Base-by-base conservation (phyloP, 148 eudicot species). In the Pharnaceum exiguum region DNA sequence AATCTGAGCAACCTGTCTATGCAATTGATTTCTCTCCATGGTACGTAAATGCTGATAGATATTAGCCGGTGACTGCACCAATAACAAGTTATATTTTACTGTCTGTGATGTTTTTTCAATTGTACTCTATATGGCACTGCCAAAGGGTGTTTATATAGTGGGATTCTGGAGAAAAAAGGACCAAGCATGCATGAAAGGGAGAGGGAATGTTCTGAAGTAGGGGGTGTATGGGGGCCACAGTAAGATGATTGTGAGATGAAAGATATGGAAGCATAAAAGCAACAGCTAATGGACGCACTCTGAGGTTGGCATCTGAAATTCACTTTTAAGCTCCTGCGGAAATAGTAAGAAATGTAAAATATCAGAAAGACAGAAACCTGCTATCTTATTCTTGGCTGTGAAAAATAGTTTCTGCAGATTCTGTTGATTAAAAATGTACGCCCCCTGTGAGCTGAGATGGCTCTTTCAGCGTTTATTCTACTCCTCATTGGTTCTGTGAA, bases 1-100 rank as follows among this genome's bases (percentile, higher is more conserved):
- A 82, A 84, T 82, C 70, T 68, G 83, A 45, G 85, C 78, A 76
- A 82, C 79, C 59, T 82, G 99, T 52, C 96, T 60, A 59, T 78
- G 89, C 69, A 75, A 18, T 40, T 83, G 89, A 66, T 73, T 82
- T 77, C 82, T 74, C 46, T 83, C 84, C 82, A 87, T 86, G 29
- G 30, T 32, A 53, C 37, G 7, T 7, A 50, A 31, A 51, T 28
- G 58, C 23, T 25, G 10, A 36, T 22, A 37, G 37, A 25, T 51
- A 31, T 48, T 29, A 37, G 43, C 30, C 30, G 2, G 38, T 17
- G 32, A 25, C 4, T 30, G 23, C 42, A 11, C 12, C 10, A 23
- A 35, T 45, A 36, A 51, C 52, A 49, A 17, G 15, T 23, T 2
- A 27, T 25, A 54, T 51, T 46, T 58, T 51, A 51, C 39, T 21